Conservation (phyloP, 805 yeast species). For the Scheffersomyces stipitis region DNA sequence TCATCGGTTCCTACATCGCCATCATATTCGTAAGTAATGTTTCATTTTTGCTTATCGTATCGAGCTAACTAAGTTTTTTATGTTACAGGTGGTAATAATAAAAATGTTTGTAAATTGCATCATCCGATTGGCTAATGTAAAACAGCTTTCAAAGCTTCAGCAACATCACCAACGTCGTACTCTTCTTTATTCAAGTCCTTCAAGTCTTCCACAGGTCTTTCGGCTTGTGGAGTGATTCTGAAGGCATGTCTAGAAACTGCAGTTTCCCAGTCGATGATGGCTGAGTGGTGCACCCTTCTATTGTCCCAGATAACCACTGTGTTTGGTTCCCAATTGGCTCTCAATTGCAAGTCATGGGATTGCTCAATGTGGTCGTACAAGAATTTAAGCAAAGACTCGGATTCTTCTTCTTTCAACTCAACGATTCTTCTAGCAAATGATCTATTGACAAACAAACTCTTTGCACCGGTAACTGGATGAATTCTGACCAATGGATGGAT, state of each 20-base stretch:
- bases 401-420: conserved; percentile 70
- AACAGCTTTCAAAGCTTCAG: conserved; percentile 19
- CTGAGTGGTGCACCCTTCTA: conserved; percentile 67
- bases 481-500: conserved; percentile 68
- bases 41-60: no score
- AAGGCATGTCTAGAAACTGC: conserved; percentile 68
- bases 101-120: no score
- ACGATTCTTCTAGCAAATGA: conserved; percentile 64
- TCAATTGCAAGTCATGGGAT: conserved; percentile 58
- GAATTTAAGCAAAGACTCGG: conserved; percentile 56
- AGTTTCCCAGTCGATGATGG: conserved; percentile 66
- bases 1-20: no score
- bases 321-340: conserved; percentile 67
- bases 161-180: conserved; percentile 26
- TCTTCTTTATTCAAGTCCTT: conserved; percentile 34
- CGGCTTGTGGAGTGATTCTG: conserved; percentile 70
- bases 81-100: no score
- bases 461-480: conserved; percentile 68
- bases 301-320: conserved; percentile 77
- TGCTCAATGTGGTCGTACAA: conserved; percentile 51
- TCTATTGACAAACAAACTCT: conserved; percentile 54
- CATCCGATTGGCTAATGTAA: no score
- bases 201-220: conserved; percentile 53
- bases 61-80: no score
- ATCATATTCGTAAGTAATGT: no score